phyloP scores from a whole-genome alignment of 2,329 filamentous ascomycete species.

The Phymatotrichopsis omnivora region DNA sequence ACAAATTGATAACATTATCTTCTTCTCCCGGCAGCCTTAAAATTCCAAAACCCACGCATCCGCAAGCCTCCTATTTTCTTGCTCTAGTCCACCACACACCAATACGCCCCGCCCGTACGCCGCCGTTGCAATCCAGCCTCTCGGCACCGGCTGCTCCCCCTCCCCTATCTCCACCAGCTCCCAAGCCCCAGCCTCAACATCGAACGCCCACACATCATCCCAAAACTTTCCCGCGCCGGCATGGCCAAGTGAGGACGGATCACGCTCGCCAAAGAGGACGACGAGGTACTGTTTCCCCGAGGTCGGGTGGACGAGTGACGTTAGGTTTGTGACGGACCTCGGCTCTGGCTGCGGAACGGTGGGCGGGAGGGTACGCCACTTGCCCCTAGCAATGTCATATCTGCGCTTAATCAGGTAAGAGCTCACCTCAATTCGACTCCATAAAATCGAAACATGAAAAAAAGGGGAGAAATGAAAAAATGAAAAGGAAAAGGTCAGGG shows the following conservation, averaged over 20 bases:
- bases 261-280: slow-evolving; percentile 49
- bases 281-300: slow-evolving; percentile 47
- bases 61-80: slow-evolving; percentile 43
- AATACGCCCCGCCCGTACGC: slow-evolving; percentile 48
- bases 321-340: neutral
- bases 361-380: slow-evolving; percentile 10
- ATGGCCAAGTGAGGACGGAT: slow-evolving; percentile 43
- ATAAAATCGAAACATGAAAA: neutral
- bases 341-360: neutral
- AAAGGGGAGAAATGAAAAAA: too few relatives aligned
- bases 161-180: slow-evolving; percentile 38
- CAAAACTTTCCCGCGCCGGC: slow-evolving; percentile 46
- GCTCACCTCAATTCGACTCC: too few relatives aligned
- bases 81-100: slow-evolving; percentile 50
- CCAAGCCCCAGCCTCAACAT: slow-evolving; percentile 45
- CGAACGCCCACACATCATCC: slow-evolving; percentile 55
- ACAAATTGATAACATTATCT: too few relatives aligned
- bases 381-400: slow-evolving; percentile 8
- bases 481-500: too few relatives aligned
- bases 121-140: slow-evolving; percentile 51
- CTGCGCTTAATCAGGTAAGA: neutral
- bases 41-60: slow-evolving; percentile 57
- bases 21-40: too few relatives aligned
- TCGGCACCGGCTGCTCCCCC: slow-evolving; percentile 40
- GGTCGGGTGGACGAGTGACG: neutral